These are phyloP conservation scores for Yamadazyma atmosphaerica DNA, from an alignment of 1,139 yeast species.

Conservation along the genomic window DNA sequence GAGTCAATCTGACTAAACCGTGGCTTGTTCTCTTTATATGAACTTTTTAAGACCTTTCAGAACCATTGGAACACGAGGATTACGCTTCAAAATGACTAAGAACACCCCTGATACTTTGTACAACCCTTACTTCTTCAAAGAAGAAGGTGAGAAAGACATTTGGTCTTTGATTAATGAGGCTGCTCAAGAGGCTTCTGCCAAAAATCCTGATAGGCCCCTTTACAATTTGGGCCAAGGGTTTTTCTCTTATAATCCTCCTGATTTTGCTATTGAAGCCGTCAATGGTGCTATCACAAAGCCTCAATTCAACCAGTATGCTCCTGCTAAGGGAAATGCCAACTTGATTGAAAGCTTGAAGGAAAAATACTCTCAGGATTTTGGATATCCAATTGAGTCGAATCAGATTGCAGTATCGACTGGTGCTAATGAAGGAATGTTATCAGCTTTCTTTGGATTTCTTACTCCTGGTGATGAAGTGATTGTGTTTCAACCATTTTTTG, in stretches of 20 bases:
- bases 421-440: conserved; percentile 92
- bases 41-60: neutral
- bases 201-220: conserved; percentile 65
- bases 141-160: conserved; percentile 74
- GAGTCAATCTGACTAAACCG: neutral
- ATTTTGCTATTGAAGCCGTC: conserved; percentile 85
- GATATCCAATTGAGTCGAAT: conserved; percentile 57
- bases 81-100: conserved; percentile 6
- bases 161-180: conserved; percentile 97
- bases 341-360: conserved; percentile 67
- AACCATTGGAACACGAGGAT: neutral
- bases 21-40: neutral
- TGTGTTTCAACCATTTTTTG: conserved; percentile 97
- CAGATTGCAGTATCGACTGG: conserved; percentile 89
- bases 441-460: conserved; percentile 82
- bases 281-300: conserved; percentile 70
- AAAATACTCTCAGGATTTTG: conserved; percentile 68
- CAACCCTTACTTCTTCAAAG: conserved; percentile 60
- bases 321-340: conserved; percentile 82
- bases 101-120: conserved; percentile 27
- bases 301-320: conserved; percentile 86
- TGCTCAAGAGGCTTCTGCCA: conserved; percentile 60
- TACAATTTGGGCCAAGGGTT: conserved; percentile 95
- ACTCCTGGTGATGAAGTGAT: conserved; percentile 92
- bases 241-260: conserved; percentile 92